Evolutionary conservation across 305 asterid species (phyloP), one percentile per base, ranked within the genome.

Genomic region (Fraxinus dipetala): DNA sequence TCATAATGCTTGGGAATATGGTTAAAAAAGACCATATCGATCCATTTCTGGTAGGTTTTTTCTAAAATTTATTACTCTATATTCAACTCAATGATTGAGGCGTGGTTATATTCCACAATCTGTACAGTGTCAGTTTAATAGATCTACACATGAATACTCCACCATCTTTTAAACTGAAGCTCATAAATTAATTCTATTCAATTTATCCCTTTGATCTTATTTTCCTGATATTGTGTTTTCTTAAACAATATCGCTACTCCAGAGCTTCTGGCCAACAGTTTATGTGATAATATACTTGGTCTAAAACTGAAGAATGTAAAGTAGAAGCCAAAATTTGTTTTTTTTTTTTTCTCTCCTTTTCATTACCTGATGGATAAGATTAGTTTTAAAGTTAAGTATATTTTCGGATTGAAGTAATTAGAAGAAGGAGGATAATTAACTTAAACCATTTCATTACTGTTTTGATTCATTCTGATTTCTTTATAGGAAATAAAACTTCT

Each of bases 1-100:
- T 93, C 48, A 18, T 89, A 22, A 93, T 93, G 98, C 89, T 93
- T 0, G 95, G 92, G 0, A 91, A 92, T 80, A 93, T 93, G 98
- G 91, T 92, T 20, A 92, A 93, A 78, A 89, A 80, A 79, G 98
- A 93, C 73, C 98, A 92, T 70, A 86, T 93, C 43, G 95, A 93
- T 85, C 97, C 98, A 0, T 43, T 90, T 63, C 59, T 86, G 72
- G 96, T 93, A 85, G 81, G 87, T 69, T 63, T 22, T 40, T 65
- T 61, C 2, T 36, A 16, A 14, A 14, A 3, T 26, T 35, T 6
- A 28, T 6, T 51, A 2, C 3, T 67, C 9, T 16, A 48, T 13
- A 2, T 56, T 67, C 74, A 28, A 13, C 35, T 26, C 74, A 24
- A 67, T 67, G 74, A 67, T 28, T 28, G 36, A 65, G n/a, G 73